These are phyloP conservation scores for Gracilaria gracilis DNA, from an alignment of 23 red algal genomes.

Conservation along the genomic window DNA sequence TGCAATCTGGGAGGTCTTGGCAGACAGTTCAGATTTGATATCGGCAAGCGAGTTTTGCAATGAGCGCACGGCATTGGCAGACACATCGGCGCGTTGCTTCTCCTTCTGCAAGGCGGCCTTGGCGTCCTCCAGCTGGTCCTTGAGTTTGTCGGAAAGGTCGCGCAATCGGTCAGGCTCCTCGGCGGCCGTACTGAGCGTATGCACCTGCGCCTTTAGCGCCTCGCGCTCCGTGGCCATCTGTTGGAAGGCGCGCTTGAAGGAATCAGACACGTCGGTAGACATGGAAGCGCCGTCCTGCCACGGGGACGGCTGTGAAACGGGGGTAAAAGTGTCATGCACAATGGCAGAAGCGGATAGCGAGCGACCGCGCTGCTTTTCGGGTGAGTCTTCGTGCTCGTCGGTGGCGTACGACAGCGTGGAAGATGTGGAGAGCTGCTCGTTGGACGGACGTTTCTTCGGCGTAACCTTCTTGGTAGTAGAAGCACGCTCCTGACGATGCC, in stretches of 20 bases:
- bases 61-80: constrained; percentile 40
- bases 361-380: not conserved
- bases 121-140: constrained; percentile 60
- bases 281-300: constrained; percentile 51
- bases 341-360: not conserved
- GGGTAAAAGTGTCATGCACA: not conserved
- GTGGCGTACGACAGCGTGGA: constrained; percentile 9
- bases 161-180: constrained; percentile 29
- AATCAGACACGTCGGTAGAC: constrained; percentile 57
- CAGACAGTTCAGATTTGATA: constrained; percentile 28
- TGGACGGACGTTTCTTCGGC: not conserved
- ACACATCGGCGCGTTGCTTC: constrained; percentile 4
- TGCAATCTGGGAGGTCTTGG: constrained; percentile 35
- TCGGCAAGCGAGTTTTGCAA: constrained; percentile 35
- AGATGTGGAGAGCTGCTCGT: constrained; percentile 36
- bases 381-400: constrained; percentile 14
- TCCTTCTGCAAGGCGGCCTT: constrained; percentile 47
- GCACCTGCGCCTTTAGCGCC: constrained; percentile 16
- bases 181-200: not conserved
- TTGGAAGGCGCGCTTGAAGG: constrained; percentile 69
- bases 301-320: constrained; percentile 1
- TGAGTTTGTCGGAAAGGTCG: constrained; percentile 7
- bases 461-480: not conserved
- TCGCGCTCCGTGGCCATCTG: constrained; percentile 66
- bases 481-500: not conserved